Evolutionary conservation across 2,329 filamentous ascomycete genomes (phyloP), one percentile per base, ranked within the genome.

Genomic region (Paramyrothecium roridum): DNA sequence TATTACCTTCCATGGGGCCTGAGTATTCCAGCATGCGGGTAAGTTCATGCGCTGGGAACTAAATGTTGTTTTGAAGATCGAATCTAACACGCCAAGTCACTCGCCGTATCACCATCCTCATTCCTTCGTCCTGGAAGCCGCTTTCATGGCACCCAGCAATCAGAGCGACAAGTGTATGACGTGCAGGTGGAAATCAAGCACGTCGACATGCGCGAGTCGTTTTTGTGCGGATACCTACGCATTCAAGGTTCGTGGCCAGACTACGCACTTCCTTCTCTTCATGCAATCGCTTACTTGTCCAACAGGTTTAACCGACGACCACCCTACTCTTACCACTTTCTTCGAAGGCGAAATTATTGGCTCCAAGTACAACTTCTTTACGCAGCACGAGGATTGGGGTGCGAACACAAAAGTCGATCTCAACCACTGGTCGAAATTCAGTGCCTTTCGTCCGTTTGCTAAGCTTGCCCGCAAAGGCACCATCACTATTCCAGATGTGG

Each of bases 311-410:
- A 98, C 95, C 0, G 89, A 96, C 69, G 93, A 97, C 73, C 93
- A 98, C 70, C 93, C 93, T 13, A 97, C 93, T n/a, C 80, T 99
- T 52, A 98, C 93, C 10, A 99, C 95, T 1, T 99, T 96, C 71
- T 99, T 99, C 66, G 93, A 98, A 74, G 93, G 93, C 70, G 95
- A 99, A 74, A 96, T 99, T 54, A 97, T 99, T 61, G 95, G 95
- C 50, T 88, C 87, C 55, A 96, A 96, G 69, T 93, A 98, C 75
- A 89, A 86, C n/a, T 99, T 99, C 76, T 84, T 89, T 59, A 99
- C 95, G 40, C 85, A 90, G 61, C 91, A 97, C 70, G 84, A 90
- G 55, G 85, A 86, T 64, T 99, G 95, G 95, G 95, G 93, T 53
- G 93, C 92, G 49, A 93, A 83, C 56, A 89, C 95, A 64, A 96